These are phyloP conservation scores for Cenchrus purpureus DNA, from an alignment of 176 grass and related monocot species.

Conservation along the genomic window DNA sequence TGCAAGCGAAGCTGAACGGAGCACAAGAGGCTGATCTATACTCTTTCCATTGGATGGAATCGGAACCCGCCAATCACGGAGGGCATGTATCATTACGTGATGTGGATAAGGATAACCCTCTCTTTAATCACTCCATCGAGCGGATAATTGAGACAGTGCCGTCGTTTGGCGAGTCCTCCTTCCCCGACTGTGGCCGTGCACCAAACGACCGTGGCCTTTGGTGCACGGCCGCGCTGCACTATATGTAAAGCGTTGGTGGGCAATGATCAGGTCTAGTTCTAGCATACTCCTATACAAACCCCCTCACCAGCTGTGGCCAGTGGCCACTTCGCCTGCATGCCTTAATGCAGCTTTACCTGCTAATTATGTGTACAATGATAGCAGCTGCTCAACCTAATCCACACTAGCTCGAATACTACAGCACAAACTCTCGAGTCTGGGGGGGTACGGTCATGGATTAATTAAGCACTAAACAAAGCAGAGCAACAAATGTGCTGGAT, in stretches of 20 bases:
- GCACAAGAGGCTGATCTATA: no score
- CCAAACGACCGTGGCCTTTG: no score
- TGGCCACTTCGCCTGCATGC: neutral
- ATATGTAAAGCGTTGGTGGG: neutral
- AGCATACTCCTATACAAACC: neutral
- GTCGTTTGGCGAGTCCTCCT: neutral
- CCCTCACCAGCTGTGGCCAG: conserved; percentile 7
- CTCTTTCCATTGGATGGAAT: no score
- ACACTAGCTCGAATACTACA: neutral
- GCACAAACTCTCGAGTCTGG: conserved; percentile 13
- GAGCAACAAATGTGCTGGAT: neutral
- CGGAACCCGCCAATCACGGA: no score
- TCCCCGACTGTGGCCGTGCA: neutral
- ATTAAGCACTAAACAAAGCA: neutral
- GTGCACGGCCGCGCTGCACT: no score
- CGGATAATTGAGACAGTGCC: neutral
- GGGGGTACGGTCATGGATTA: neutral
- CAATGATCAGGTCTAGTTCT: neutral
- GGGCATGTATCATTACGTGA: neutral
- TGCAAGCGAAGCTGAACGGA: no score
- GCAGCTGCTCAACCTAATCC: conserved; percentile 37
- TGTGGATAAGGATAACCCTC: neutral
- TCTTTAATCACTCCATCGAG: neutral
- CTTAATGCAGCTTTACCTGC: conserved; percentile 3
- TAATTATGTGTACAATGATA: neutral